These are phyloP conservation scores for Panaeolus papilionaceus DNA, from an alignment of 768 basidiomycete genomes.

Conservation along the genomic window DNA sequence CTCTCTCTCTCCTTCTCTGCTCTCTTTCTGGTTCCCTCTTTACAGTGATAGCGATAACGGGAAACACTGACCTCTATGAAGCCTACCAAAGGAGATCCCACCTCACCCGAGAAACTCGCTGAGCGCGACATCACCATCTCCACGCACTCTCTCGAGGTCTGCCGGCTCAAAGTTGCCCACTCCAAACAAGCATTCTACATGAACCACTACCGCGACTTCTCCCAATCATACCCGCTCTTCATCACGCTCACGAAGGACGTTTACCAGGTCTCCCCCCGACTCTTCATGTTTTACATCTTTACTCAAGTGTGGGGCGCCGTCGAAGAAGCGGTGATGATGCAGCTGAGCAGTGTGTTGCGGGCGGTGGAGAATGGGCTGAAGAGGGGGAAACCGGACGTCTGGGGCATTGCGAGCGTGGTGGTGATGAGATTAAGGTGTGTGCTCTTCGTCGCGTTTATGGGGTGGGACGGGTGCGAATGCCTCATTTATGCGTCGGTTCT, in stretches of 20 bases:
- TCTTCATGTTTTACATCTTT: conserved; percentile 30
- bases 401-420: conserved; percentile 27
- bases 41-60: too few relatives aligned
- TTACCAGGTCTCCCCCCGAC: conserved; percentile 25
- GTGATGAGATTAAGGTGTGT: conserved; percentile 25
- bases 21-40: too few relatives aligned
- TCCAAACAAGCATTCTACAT: neutral
- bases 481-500: too few relatives aligned
- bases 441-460: conserved; percentile 26
- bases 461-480: conserved; percentile 28
- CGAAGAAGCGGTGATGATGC: conserved; percentile 32
- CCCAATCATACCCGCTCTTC: conserved; percentile 26
- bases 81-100: too few relatives aligned
- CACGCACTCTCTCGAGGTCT: too few relatives aligned
- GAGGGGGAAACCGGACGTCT: conserved; percentile 25
- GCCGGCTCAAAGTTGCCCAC: conserved; percentile 17
- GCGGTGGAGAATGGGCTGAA: conserved; percentile 27
- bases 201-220: conserved; percentile 17
- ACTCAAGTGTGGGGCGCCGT: conserved; percentile 32
- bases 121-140: too few relatives aligned
- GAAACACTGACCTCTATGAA: too few relatives aligned
- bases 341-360: conserved; percentile 21
- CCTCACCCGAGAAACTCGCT: too few relatives aligned
- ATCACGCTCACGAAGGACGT: conserved; percentile 30
- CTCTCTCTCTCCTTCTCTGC: neutral